Base-by-base conservation (phyloP, 768 basidiomycete species). In the Suillus plorans region DNA sequence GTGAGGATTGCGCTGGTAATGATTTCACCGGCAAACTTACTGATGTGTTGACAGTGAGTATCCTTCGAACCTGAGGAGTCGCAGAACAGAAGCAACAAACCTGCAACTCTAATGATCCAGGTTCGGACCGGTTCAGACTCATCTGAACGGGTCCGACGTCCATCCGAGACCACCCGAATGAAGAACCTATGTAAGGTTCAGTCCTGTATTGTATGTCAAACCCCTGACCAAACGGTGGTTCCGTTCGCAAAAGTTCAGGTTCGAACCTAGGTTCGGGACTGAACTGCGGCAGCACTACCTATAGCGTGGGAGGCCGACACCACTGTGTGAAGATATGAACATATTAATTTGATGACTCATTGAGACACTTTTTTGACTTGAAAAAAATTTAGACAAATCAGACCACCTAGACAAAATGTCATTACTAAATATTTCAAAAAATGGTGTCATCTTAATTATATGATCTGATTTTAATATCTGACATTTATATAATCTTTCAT, bases 41-140 rank as follows among this genome's bases (percentile, higher is more conserved):
- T 52, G 50, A 52, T 52, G 16, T 52, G 50, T 52, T 8, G 3
- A 52, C 50, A 52, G 25, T 28, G 16, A 52, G 50, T 18, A 52
- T 52, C 25, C 14, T 52, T 52, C 50, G 2, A 28, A 52, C 50
- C 25, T 52, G 50, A 52, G 50, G 52, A 53, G 52, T 53, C 9
- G 18, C 52, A 53, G 50, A 52, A 52, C 50, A 52, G 42, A 44
- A 44, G 41, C 18, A 53, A 53, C 52, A 53, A 53, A 53, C 52
- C 52, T 53, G 49, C 49, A 50, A 50, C 49, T 50, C 7, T 1
- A 50, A 50, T 53, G 8, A 53, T 53, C n/a, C n/a, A 18, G 52
- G 28, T 53, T 53, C 4, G 4, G 52, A 53, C 52, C 18, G 28
- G 52, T 53, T 53, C 52, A 20, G 52, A 53, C 52, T 53, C 28